Evolutionary conservation across 805 yeast species (phyloP).

Genomic region (Blastobotrys terrestris): DNA sequence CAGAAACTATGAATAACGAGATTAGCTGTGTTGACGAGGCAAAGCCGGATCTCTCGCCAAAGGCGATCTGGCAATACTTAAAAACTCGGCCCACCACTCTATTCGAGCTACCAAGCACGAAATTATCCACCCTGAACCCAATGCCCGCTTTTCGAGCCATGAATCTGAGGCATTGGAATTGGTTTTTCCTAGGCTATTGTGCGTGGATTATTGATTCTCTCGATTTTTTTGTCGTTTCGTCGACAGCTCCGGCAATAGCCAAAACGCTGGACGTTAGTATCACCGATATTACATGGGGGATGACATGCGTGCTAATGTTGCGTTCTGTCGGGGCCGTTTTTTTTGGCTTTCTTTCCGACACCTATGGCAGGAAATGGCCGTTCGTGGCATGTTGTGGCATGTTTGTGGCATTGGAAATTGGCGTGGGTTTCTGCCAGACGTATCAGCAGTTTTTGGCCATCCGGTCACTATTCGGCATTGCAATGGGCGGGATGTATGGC

Average conservation of each 20-base stretch:
- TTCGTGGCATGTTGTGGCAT: constrained; percentile 46
- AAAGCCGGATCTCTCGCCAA: constrained; percentile 20
- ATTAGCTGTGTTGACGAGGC: background rate
- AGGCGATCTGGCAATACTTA: constrained; percentile 27
- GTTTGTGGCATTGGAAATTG: constrained; percentile 54
- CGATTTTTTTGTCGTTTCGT: constrained; percentile 60
- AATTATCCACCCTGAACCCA: constrained; percentile 42
- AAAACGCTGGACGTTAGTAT: constrained; percentile 38
- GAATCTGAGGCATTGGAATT: constrained; percentile 51
- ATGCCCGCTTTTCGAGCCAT: constrained; percentile 48
- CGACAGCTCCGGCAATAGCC: constrained; percentile 49
- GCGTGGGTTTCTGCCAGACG: constrained; percentile 58
- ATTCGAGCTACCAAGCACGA: constrained; percentile 19
- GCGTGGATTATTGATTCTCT: constrained; percentile 73
- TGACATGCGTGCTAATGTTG: constrained; percentile 64
- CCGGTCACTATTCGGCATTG: constrained; percentile 59
- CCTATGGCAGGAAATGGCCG: constrained; percentile 62
- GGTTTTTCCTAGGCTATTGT: constrained; percentile 50
- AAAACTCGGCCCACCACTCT: constrained; percentile 30
- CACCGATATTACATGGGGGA: constrained; percentile 61
- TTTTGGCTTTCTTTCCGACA: constrained; percentile 58
- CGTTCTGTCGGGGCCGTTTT: constrained; percentile 65
- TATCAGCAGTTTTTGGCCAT: constrained; percentile 53
- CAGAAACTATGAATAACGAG: background rate
- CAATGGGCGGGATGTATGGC: constrained; percentile 70